Base-by-base conservation (phyloP, 352 stramenopile species). In the Phytopythium aichiense region DNA sequence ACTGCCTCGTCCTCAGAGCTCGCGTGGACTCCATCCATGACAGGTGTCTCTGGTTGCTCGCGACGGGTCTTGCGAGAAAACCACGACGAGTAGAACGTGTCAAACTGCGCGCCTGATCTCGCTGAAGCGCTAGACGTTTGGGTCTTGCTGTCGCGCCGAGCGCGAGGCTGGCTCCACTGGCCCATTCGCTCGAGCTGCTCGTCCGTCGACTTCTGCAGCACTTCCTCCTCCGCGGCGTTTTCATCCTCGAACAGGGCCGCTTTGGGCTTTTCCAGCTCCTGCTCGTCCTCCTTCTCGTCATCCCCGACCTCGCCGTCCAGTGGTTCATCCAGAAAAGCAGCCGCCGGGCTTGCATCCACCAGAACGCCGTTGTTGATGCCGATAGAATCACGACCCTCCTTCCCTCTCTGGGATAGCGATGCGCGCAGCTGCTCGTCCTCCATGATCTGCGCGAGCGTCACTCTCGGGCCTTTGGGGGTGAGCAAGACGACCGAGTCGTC, bases 71-170 rank as follows among this genome's bases (percentile, higher is more conserved):
- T 92, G 50, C 82, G 82, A 0, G 75, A 80, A 61, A 85, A 90
- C 81, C 76, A 90, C 11, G 79, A 88, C 33, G 77, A 78, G 69
- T 92, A 90, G 67, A 92, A 89, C 31, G 60, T 84, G 58, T 88
- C 80, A 60, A 89, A 88, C 54, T 87, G 77, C 16, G 64, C 71
- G 23, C 74, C 66, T 22, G 69, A 79, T 43, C 74, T 71, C 56
- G 74, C 65, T 22, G 71, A 77, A 11, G 73, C 68, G 40, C 65
- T 86, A 0, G 67, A 84, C 15, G 72, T 67, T 56, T 73, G 68
- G 13, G 66, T 63, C 59, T 77, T 85, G 45, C 71, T 75, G 49
- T 69, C 75, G 4, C 73, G 78, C 20, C 70, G 70, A 16, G 71
- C 69, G 43, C 80, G 79, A 16, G 82, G 77, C 50, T 87, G 63